Conservation (phyloP, 2,329 filamentous ascomycete species). For the Camptophora hylomeconis region DNA sequence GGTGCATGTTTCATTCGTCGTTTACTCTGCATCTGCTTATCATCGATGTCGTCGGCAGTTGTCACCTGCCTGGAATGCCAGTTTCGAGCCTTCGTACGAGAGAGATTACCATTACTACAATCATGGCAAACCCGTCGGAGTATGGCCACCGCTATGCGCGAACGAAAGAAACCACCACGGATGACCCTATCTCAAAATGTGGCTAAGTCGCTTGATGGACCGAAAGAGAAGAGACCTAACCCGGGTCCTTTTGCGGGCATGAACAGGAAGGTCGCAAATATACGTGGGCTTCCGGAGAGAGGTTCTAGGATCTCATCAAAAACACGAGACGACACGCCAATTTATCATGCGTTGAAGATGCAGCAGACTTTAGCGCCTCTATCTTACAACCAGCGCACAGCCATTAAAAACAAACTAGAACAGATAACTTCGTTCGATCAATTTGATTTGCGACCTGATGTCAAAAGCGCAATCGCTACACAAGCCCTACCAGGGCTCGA, state of each 20-base stretch:
- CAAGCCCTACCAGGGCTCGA: constrained; percentile 65
- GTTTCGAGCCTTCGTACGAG: constrained; percentile 10
- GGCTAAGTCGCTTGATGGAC: constrained; percentile 9
- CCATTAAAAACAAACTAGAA: constrained; percentile 47
- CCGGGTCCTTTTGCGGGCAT: constrained; percentile 45
- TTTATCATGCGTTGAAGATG: constrained; percentile 85
- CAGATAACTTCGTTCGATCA: constrained; percentile 68
- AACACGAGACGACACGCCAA: constrained; percentile 34
- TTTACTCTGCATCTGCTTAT: background rate
- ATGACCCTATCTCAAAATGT: constrained; percentile 38
- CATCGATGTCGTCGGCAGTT: constrained; percentile 11
- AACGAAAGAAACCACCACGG: constrained; percentile 33
- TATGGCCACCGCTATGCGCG: constrained; percentile 25
- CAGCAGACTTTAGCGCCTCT: constrained; percentile 65
- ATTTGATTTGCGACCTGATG: constrained; percentile 58
- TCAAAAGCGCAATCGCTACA: constrained; percentile 57
- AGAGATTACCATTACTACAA: constrained; percentile 4
- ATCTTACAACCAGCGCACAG: constrained; percentile 56
- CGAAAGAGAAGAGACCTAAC: constrained; percentile 23
- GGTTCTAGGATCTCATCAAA: constrained; percentile 8
- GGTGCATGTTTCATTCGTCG: background rate
- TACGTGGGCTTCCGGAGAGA: constrained; percentile 3
- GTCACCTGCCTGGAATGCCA: constrained; percentile 14
- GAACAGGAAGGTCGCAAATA: constrained; percentile 29
- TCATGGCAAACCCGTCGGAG: constrained; percentile 27